Percentiles rank a stretch among this genome's conserved stretches.
These are phyloP conservation scores for Erysimum cheiranthoides DNA, from an alignment of 345 rosid species.

Conservation along the genomic window DNA sequence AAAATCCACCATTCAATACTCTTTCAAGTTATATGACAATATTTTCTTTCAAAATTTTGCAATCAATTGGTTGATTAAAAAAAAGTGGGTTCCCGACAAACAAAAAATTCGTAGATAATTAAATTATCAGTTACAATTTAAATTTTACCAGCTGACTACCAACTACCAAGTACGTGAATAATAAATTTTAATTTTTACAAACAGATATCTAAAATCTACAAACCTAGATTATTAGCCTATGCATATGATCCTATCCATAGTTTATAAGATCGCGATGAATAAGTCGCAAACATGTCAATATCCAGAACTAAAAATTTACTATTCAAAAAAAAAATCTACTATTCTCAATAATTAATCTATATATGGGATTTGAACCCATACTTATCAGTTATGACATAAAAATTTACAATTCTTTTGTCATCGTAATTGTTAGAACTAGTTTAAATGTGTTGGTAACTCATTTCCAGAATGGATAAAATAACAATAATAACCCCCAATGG, in stretches of 20 bases:
- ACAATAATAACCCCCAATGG: background rate
- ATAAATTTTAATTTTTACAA: no score
- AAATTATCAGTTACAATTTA: background rate
- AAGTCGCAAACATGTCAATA: no score
- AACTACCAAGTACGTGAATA: background rate
- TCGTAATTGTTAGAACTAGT: background rate
- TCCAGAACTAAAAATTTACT: no score
- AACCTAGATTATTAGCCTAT: no score
- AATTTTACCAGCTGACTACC: background rate
- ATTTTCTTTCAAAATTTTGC: background rate
- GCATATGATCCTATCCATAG: no score
- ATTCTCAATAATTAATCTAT: background rate
- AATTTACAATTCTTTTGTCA: background rate
- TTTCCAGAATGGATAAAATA: background rate
- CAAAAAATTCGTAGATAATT: background rate
- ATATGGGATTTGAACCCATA: background rate
- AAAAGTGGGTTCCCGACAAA: background rate
- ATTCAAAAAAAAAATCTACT: background rate
- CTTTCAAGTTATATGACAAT: background rate
- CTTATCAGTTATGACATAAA: background rate
- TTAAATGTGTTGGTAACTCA: no score
- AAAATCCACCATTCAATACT: background rate
- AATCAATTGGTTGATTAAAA: background rate
- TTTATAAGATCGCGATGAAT: no score
- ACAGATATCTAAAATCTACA: no score